Conservation (phyloP, 2,329 filamentous ascomycete species). For the Thielaviopsis ethacetica region DNA sequence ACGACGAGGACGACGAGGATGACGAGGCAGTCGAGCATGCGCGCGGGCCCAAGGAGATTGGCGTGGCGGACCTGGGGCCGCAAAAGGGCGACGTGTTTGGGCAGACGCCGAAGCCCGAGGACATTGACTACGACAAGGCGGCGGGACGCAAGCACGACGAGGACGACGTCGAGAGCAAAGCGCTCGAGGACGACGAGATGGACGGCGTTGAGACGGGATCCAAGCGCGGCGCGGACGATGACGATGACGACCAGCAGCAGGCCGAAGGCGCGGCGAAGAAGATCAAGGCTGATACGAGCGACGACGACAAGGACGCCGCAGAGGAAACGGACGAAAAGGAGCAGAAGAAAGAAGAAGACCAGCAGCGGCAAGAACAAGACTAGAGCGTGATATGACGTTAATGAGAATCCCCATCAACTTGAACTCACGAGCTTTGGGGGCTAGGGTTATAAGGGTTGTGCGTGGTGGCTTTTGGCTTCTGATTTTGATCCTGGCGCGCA, state of each 20-base stretch:
- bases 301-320: neutral
- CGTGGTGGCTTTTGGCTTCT: neutral
- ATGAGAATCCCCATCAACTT: too few relatives aligned
- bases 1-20: constrained; percentile 15
- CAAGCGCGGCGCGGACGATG: constrained; percentile 39
- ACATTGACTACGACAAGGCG: constrained; percentile 44
- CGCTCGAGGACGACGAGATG: constrained; percentile 18
- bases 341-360: neutral
- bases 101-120: constrained; percentile 31
- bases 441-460: neutral
- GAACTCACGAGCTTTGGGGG: too few relatives aligned
- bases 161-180: constrained; percentile 15
- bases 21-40: constrained; percentile 60
- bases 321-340: neutral
- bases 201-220: constrained; percentile 22
- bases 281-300: constrained; percentile 26
- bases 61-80: constrained; percentile 71
- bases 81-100: constrained; percentile 34
- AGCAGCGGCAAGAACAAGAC: neutral
- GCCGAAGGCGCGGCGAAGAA: constrained; percentile 29
- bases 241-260: constrained; percentile 22
- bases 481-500: too few relatives aligned
- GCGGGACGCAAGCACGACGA: constrained; percentile 34
- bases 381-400: too few relatives aligned
- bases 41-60: constrained; percentile 69